Conservation (phyloP, 495 filamentous ascomycete species). For the Trichocladium antarcticum region DNA sequence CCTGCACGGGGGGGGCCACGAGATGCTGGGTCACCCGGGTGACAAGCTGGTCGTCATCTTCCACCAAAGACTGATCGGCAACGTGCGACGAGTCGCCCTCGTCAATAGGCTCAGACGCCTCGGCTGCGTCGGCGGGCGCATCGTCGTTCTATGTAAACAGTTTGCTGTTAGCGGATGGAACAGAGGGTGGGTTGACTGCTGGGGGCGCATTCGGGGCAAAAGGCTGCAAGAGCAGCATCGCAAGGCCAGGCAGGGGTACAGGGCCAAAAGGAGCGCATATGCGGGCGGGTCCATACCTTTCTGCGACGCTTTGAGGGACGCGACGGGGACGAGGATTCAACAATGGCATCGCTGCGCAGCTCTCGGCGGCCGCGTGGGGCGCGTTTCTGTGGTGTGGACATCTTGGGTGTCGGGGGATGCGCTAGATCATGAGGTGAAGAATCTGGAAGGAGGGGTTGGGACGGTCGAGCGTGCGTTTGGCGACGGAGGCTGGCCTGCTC, state of each 20-base stretch:
- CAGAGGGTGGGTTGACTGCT: constrained; percentile 6
- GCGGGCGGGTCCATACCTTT: constrained; percentile 43
- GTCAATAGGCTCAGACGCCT: constrained; percentile 21
- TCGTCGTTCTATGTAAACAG: constrained; percentile 12
- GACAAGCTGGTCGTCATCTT: constrained; percentile 51
- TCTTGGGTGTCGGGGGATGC: constrained; percentile 12
- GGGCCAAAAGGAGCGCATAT: constrained; percentile 2
- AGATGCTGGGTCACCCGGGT: constrained; percentile 64
- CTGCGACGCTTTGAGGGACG: constrained; percentile 63
- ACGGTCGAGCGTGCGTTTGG: not conserved
- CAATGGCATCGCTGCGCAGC: constrained; percentile 30
- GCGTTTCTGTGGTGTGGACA: constrained; percentile 37
- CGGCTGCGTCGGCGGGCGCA: constrained; percentile 12
- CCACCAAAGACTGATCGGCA: constrained; percentile 38
- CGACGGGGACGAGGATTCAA: constrained; percentile 52
- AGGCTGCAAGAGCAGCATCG: not conserved
- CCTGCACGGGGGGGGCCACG: constrained; percentile 41
- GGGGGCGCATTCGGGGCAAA: not conserved
- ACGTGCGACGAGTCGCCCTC: constrained; percentile 34
- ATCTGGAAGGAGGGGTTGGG: not conserved
- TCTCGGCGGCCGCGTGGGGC: constrained; percentile 32
- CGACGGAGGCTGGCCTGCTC: not conserved
- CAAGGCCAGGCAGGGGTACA: constrained; percentile 23
- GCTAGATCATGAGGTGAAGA: constrained; percentile 14
- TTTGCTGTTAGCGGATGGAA: constrained; percentile 2